A percentile compares a stretch with the other conserved stretches of the same genome.
Evolutionary conservation across 371 early-diverging fungal species (phyloP).

Genomic region (Actinomortierella wolfii): DNA sequence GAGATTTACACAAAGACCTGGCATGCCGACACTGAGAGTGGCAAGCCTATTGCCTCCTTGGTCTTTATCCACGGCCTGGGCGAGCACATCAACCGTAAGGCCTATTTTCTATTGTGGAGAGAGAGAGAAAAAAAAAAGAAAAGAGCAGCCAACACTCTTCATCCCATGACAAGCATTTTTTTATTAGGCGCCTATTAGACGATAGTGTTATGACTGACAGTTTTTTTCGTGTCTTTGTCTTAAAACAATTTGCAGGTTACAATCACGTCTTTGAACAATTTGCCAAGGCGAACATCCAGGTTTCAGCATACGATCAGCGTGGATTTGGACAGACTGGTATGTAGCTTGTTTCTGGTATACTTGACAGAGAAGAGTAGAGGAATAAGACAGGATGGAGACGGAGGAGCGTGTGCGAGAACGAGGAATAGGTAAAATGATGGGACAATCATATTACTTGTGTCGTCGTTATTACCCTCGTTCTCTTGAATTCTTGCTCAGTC

Average conservation of each 20-base stretch:
- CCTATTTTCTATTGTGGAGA: too few species aligned
- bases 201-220: too few species aligned
- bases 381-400: background rate
- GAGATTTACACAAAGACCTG: conserved; percentile 43
- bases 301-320: conserved; percentile 66
- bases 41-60: conserved; percentile 27
- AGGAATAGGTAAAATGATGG: too few species aligned
- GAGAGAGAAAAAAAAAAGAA: too few species aligned
- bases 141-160: too few species aligned
- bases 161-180: too few species aligned
- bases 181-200: too few species aligned
- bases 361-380: background rate
- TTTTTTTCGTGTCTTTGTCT: background rate
- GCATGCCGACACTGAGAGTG: conserved; percentile 32
- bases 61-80: conserved; percentile 73
- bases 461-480: too few species aligned
- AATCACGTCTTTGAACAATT: conserved; percentile 57
- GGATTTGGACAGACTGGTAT: conserved; percentile 68
- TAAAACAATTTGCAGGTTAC: conserved; percentile 39
- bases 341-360: background rate
- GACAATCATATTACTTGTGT: too few species aligned
- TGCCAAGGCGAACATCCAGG: conserved; percentile 58
- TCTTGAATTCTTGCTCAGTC: too few species aligned
- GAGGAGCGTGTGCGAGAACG: background rate
- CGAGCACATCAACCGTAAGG: conserved; percentile 61